Conservation (phyloP, 805 yeast species). For the Torulaspora indica region DNA sequence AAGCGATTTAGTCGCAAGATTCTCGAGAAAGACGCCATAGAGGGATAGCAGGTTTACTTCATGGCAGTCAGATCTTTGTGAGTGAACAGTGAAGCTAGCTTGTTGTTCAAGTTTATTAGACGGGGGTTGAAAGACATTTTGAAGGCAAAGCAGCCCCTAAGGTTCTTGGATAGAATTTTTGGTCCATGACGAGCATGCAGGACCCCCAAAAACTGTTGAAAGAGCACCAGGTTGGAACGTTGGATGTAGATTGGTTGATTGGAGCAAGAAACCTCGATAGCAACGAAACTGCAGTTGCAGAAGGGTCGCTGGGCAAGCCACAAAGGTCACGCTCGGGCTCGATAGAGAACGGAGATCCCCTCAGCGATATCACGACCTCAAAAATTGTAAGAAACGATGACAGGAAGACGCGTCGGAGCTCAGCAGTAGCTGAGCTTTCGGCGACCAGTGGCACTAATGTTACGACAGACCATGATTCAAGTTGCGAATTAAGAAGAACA, state of each 20-base stretch:
- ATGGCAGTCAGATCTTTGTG: background rate
- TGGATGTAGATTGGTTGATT: constrained; percentile 34
- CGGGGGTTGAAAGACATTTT: background rate
- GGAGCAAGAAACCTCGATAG: constrained; percentile 17
- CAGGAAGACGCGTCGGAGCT: constrained; percentile 5
- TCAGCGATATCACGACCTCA: constrained; percentile 6
- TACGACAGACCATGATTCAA: background rate
- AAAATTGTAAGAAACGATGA: background rate
- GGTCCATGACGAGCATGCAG: constrained; percentile 8
- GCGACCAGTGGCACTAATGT: background rate
- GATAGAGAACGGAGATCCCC: constrained; percentile 11
- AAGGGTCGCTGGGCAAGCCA: background rate
- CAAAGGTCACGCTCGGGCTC: constrained; percentile 7
- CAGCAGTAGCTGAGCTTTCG: constrained; percentile 2
- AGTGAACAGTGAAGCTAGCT: background rate
- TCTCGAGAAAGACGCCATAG: background rate
- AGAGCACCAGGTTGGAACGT: constrained; percentile 22
- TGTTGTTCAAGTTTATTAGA: background rate
- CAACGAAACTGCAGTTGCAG: constrained; percentile 4
- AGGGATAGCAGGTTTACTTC: background rate
- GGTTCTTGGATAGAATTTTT: background rate
- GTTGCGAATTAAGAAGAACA: constrained; percentile 26
- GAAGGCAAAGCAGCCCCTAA: background rate
- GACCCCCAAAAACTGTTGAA: constrained; percentile 20
- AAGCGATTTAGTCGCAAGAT: background rate